phyloP scores from a whole-genome alignment of 2,329 filamentous ascomycete species.

The Xylariaceae sp. region DNA sequence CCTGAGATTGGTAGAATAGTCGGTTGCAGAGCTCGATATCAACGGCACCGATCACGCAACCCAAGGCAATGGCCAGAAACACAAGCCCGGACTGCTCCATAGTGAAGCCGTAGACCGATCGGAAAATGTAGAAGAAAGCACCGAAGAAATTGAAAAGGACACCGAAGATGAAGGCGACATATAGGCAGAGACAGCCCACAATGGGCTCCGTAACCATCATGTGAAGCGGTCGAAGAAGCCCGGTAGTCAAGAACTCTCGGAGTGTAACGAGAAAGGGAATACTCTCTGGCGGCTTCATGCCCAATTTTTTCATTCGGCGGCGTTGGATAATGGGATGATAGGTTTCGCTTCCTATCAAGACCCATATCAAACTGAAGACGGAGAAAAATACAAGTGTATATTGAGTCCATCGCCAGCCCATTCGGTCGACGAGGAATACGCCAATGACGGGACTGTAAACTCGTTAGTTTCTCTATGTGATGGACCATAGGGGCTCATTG shows the following conservation, averaged over 20 bases:
- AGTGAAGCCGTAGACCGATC: conserved; percentile 52
- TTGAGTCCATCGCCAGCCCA: conserved; percentile 61
- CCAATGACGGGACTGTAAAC: conserved; percentile 53
- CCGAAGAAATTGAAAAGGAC: conserved; percentile 62
- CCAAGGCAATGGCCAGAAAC: conserved; percentile 54
- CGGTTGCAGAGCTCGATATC: conserved; percentile 51
- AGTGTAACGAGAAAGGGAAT: conserved; percentile 39
- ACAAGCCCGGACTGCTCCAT: conserved; percentile 52
- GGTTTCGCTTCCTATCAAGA: conserved; percentile 58
- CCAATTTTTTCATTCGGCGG: conserved; percentile 47
- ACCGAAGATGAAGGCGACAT: conserved; percentile 58
- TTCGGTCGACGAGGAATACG: conserved; percentile 53
- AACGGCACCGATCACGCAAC: conserved; percentile 51
- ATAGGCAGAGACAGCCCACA: conserved; percentile 60
- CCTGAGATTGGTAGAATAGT: conserved; percentile 50
- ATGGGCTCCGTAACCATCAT: conserved; percentile 71
- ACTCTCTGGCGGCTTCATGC: conserved; percentile 35
- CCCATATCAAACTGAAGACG: conserved; percentile 45
- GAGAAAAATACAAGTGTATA: conserved; percentile 58
- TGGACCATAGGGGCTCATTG: background rate
- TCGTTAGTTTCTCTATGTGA: conserved; percentile 22
- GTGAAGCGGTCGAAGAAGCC: conserved; percentile 57
- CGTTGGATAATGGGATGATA: conserved; percentile 60
- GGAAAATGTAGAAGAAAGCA: conserved; percentile 57
- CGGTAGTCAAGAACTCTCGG: conserved; percentile 48